Evolutionary conservation across 2,329 filamentous ascomycete genomes (phyloP), one percentile per base, ranked within the genome.

Genomic region (Colletotrichum spaethianum): DNA sequence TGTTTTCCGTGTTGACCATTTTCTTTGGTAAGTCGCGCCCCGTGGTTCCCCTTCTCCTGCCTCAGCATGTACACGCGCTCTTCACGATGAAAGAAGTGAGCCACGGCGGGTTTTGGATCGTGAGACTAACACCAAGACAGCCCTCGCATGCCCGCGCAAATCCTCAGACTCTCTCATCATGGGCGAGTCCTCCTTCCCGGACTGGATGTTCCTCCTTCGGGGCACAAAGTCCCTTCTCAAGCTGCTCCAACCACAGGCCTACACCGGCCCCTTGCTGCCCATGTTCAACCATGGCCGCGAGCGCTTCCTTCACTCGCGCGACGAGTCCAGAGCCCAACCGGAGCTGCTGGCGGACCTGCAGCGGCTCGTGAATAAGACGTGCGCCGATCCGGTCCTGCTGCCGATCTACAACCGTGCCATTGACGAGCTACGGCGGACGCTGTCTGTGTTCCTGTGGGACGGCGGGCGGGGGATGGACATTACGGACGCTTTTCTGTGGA

Each of bases 401-500:
- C 62, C 68, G 1, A 65, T 74, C 16, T 76, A 77, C 70, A 73
- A 75, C 57, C 57, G 48, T 40, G 67, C 64, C 65, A 76, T 77
- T 60, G 71, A 73, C 48, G 70, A 75, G 59, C 74, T 77, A 59
- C 75, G 75, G 31, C 70, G 70, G 52, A 67, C 72, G 38, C 71
- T 76, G 44, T 67, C 61, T 63, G 38, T 73, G 40, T 68, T 76
- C n/a, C 36, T 73, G 26, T 65, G 63, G 71, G 69, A 73, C 42
- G 70, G 70, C 28, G 70, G 70, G n/a, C 33, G 72, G 16, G 72
- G 70, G 11, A 75, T 80, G 16, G 83, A 85, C 60, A 75, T 80
- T 28, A 76, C 78, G 2, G 83, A 85, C 66, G 76, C 82, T 1
- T 84, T 85, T 65, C 75, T 82, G 6, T 85, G 83, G 83, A 77